Percentiles rank a stretch among this genome's conserved stretches.
These are phyloP conservation scores for Penicillium sp. DNA, from an alignment of 2,329 filamentous ascomycete genomes.

Conservation along the genomic window DNA sequence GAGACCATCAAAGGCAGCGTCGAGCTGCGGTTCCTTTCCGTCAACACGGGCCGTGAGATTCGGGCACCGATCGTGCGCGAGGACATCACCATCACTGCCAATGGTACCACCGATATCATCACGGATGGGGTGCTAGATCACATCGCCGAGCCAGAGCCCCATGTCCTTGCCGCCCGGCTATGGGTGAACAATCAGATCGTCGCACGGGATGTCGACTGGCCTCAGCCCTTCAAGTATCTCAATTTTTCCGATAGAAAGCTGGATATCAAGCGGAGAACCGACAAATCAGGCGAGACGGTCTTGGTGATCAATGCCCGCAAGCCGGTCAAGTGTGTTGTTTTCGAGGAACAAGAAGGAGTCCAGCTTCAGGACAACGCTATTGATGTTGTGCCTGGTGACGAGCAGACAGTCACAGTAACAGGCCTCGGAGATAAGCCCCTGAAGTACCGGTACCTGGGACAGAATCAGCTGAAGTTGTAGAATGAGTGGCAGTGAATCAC, in stretches of 20 bases:
- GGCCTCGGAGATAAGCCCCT: slow-evolving; percentile 21
- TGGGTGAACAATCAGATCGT: slow-evolving; percentile 52
- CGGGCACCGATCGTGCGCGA: slow-evolving; percentile 49
- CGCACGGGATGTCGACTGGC: slow-evolving; percentile 58
- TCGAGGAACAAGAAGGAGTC: slow-evolving; percentile 56
- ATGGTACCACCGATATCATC: slow-evolving; percentile 54
- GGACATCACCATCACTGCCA: slow-evolving; percentile 48
- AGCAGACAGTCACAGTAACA: slow-evolving; percentile 41
- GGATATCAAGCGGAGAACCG: slow-evolving; percentile 40
- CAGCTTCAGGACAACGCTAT: slow-evolving; percentile 55
- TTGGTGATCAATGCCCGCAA: slow-evolving; percentile 46
- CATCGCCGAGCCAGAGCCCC: slow-evolving; percentile 48
- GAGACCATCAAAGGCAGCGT: slow-evolving; percentile 32
- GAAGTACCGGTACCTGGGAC: slow-evolving; percentile 30
- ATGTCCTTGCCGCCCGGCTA: slow-evolving; percentile 52
- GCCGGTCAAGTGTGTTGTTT: slow-evolving; percentile 59
- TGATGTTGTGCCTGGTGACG: slow-evolving; percentile 57
- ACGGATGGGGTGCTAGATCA: slow-evolving; percentile 52
- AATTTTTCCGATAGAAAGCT: slow-evolving; percentile 52
- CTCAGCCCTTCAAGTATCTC: slow-evolving; percentile 59
- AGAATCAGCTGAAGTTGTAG: slow-evolving; percentile 12
- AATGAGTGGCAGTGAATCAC: neutral
- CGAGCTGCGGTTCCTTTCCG: slow-evolving; percentile 51
- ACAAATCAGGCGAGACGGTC: slow-evolving; percentile 33
- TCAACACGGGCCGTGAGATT: slow-evolving; percentile 53